phyloP scores from a whole-genome alignment of 2,329 filamentous ascomycete species.

The Mollisia scopiformis region DNA sequence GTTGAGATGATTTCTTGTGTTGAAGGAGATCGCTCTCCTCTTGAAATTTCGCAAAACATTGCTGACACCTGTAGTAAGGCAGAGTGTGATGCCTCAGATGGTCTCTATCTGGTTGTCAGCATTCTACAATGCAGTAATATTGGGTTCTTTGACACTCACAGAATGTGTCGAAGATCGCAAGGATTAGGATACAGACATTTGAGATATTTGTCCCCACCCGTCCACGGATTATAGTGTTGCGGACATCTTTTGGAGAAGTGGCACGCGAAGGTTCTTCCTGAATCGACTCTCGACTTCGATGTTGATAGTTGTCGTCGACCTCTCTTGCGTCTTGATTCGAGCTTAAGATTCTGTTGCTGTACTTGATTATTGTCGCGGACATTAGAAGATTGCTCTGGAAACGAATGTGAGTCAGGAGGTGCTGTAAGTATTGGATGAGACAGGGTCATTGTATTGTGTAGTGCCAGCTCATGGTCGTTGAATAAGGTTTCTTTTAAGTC shows the following conservation, averaged over 20 bases:
- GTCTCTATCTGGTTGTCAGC: neutral
- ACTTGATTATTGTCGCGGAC: neutral
- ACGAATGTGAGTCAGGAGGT: neutral
- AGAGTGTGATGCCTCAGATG: neutral
- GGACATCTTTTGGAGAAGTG: neutral
- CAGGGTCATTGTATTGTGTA: neutral
- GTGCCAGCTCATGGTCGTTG: neutral
- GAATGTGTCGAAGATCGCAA: neutral
- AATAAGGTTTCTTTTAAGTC: neutral
- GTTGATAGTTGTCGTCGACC: neutral
- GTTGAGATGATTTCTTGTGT: neutral
- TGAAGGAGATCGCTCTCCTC: neutral
- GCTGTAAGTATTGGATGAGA: neutral
- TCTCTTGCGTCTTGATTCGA: neutral
- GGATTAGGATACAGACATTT: neutral
- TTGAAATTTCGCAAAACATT: neutral
- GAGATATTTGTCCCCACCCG: neutral
- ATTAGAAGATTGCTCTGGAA: neutral
- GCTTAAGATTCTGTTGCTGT: neutral
- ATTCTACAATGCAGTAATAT: neutral
- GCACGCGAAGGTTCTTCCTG: neutral
- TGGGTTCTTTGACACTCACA: neutral
- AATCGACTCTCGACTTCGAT: neutral
- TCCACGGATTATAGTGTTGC: neutral
- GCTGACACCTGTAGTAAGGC: neutral